phyloP scores from a whole-genome alignment of 306 rosid genomes.

The Psophocarpus tetragonolobus region DNA sequence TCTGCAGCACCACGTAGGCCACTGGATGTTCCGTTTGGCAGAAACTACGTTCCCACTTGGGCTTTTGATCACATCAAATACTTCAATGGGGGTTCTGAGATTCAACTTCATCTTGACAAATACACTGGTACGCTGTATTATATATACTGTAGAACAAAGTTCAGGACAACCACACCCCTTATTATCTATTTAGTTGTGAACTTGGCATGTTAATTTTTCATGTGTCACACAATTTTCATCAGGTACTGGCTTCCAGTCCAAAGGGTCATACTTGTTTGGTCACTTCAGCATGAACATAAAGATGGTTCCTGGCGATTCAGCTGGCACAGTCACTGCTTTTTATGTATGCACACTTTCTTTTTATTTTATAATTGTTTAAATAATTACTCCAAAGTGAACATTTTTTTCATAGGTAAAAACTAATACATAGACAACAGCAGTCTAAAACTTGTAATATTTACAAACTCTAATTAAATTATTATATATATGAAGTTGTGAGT shows the following conservation, averaged over 20 bases:
- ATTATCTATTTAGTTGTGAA: background rate
- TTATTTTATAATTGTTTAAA: background rate
- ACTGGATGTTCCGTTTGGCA: constrained; percentile 50
- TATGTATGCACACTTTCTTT: constrained; percentile 45
- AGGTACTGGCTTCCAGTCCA: constrained; percentile 90
- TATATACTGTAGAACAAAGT: background rate
- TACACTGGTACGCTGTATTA: constrained; percentile 57
- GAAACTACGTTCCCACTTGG: constrained; percentile 74
- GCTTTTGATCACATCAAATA: constrained; percentile 78
- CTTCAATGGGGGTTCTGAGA: constrained; percentile 56
- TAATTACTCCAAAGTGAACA: background rate
- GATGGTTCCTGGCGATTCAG: constrained; percentile 76
- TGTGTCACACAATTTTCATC: background rate
- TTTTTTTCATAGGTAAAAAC: background rate
- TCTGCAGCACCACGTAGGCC: constrained; percentile 50
- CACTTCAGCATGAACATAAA: constrained; percentile 85
- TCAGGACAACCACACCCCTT: background rate
- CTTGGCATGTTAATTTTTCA: background rate
- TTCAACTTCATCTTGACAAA: constrained; percentile 63
- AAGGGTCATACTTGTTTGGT: constrained; percentile 83
- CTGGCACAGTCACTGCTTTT: constrained; percentile 89
- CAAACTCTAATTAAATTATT: background rate
- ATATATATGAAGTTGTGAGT: background rate
- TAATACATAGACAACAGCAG: no score
- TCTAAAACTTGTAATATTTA: background rate